Evolutionary conservation across 257 asterid genomes (phyloP).

Genomic region (Agastache rugosa): DNA sequence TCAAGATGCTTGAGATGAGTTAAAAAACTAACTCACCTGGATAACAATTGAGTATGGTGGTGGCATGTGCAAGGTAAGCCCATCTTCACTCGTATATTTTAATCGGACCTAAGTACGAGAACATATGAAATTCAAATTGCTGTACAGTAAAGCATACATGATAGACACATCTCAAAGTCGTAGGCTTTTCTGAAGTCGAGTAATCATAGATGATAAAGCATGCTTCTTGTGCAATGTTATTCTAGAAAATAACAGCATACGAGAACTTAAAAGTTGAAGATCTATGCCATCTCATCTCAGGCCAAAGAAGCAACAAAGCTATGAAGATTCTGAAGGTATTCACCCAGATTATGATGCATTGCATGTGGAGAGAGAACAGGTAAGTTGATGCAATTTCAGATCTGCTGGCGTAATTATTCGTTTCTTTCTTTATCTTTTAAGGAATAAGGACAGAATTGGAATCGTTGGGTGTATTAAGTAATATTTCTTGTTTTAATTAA

Average conservation of each 20-base stretch:
- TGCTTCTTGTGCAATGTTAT: neutral
- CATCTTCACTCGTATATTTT: constrained; percentile 44
- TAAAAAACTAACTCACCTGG: constrained; percentile 56
- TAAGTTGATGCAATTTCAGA: neutral
- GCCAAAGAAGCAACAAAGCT: neutral
- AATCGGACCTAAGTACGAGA: constrained; percentile 58
- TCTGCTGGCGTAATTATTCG: neutral
- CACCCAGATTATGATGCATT: neutral
- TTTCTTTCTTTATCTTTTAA: no score
- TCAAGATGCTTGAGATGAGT: constrained; percentile 8
- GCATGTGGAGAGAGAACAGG: neutral
- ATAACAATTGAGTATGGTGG: constrained; percentile 87
- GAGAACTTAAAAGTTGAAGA: no score
- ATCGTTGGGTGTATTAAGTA: no score
- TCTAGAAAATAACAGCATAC: neutral
- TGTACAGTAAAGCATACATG: no score
- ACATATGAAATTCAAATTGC: no score
- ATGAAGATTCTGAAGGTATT: neutral
- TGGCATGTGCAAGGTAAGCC: constrained; percentile 71
- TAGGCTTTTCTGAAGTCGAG: neutral
- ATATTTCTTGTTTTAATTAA: no score
- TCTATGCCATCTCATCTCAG: neutral
- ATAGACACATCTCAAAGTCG: neutral
- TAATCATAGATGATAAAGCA: constrained; percentile 11
- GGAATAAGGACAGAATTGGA: no score